phyloP scores from a whole-genome alignment of 768 basidiomycete species.

The Agaricus blazei region DNA sequence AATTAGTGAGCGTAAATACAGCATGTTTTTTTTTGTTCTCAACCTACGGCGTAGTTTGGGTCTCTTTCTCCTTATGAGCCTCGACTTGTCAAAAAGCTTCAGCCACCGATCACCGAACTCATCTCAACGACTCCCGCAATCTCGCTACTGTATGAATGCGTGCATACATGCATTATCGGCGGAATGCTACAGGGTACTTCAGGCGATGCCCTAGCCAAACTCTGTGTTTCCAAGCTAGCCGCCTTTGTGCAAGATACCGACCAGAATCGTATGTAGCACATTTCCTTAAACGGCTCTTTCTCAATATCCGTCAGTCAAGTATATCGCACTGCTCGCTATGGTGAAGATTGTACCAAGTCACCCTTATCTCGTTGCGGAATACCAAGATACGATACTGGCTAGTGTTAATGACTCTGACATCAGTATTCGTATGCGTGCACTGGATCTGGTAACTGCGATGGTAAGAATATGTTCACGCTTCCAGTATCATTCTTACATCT shows the following conservation, averaged over 20 bases:
- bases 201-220: conserved; percentile 73
- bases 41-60: conserved; percentile 63
- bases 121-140: conserved; percentile 96
- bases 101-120: conserved; percentile 90
- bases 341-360: conserved; percentile 94
- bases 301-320: conserved; percentile 66
- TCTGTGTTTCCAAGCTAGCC: conserved; percentile 91
- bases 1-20: conserved; percentile 56
- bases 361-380: conserved; percentile 83
- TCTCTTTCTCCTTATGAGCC: conserved; percentile 88
- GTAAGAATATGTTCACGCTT: conserved; percentile 34
- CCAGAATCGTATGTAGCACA: conserved; percentile 76
- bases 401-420: conserved; percentile 93
- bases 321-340: conserved; percentile 92
- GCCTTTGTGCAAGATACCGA: conserved; percentile 89
- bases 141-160: conserved; percentile 95
- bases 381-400: conserved; percentile 86
- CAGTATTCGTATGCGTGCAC: conserved; percentile 92
- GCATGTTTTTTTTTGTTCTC: not conserved
- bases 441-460: conserved; percentile 93
- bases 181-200: conserved; percentile 85
- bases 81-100: conserved; percentile 89
- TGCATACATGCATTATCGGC: conserved; percentile 95
- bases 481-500: conserved; percentile 3
- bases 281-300: not conserved